Evolutionary conservation across 345 rosid species (phyloP), one percentile per base, ranked within the genome.

Genomic region (Chamaenerion angustifolium): DNA sequence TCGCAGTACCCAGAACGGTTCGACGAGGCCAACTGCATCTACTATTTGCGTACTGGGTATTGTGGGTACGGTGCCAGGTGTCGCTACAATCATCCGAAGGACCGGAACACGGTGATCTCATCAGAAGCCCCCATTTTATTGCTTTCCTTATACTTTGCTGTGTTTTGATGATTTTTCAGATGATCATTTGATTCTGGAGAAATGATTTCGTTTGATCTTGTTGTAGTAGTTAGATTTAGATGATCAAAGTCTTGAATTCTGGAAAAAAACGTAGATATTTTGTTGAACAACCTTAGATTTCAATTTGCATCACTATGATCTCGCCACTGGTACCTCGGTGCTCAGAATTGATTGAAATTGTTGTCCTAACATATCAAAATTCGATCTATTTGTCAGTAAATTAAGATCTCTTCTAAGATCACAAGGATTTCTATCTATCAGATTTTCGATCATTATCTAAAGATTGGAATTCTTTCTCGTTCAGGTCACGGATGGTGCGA

Each of bases 21-120:
- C 10, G 72, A 70, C 27, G 94, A 74, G 60, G 69, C 82, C 35
- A 86, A 82, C 72, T 92, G 98, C 75, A 70, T 72, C 8, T 78
- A 80, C 73, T 92, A 76, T 61, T 52, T 88, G 76, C 65, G 74
- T 53, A 87, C 95, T 40, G 96, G 98, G 62, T 52, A 48, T 56
- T 92, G 98, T 61, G 82, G 90, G 58, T 87, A 77, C 57, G 90
- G 96, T 19, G 51, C 79, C 0, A 73, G 90, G 72, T 92, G 98
- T 77, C 93, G 94, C 69, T 92, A 71, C 80, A 92, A 92, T 64
- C 98, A 92, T 63, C 96, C 98, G 40, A 87, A 71, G 48, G 83
- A 87, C 67, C 87, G 85, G 43, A 64, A 61, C 49, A 63, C 62
- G 82, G 98, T 92, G 82, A 71, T 63, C 43, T 37, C n/a, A 25